Evolutionary conservation across 768 basidiomycete genomes (phyloP).

Genomic region (Suillus fuscotomentosus): DNA sequence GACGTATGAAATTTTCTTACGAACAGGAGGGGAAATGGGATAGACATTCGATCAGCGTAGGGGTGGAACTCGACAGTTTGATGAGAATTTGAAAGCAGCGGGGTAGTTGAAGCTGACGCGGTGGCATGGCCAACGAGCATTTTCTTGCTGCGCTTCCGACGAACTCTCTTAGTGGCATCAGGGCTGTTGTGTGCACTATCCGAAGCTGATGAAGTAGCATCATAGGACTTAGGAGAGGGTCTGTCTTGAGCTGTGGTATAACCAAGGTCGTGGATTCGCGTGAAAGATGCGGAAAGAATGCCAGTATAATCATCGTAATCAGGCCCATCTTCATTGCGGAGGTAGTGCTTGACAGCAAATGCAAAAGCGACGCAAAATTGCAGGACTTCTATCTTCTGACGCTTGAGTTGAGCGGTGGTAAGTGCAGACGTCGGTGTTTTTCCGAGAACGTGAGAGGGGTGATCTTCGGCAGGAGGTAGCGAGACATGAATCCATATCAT

Average conservation of each 20-base stretch:
- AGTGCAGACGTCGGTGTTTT: slow-evolving; percentile 48
- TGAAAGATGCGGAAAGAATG: slow-evolving; percentile 63
- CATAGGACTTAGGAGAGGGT: slow-evolving; percentile 37
- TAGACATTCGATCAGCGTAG: slow-evolving; percentile 54
- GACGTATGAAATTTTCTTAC: slow-evolving; percentile 18
- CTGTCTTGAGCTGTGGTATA: slow-evolving; percentile 35
- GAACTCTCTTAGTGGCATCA: slow-evolving; percentile 67
- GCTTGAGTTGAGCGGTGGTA: slow-evolving; percentile 52
- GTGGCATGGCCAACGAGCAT: slow-evolving; percentile 23
- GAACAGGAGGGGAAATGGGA: slow-evolving; percentile 83
- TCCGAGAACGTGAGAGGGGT: slow-evolving; percentile 43
- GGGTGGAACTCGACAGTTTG: slow-evolving; percentile 60
- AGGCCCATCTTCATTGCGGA: slow-evolving; percentile 80
- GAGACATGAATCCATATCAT: slow-evolving; percentile 78
- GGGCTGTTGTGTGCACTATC: slow-evolving; percentile 25
- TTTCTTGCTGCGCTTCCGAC: slow-evolving; percentile 70
- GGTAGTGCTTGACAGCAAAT: slow-evolving; percentile 74
- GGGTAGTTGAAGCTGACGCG: slow-evolving; percentile 45
- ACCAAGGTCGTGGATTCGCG: slow-evolving; percentile 43
- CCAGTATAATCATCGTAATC: slow-evolving; percentile 65
- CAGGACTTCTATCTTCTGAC: slow-evolving; percentile 68
- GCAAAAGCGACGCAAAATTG: slow-evolving; percentile 70
- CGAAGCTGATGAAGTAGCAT: slow-evolving; percentile 35
- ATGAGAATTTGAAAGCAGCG: slow-evolving; percentile 57
- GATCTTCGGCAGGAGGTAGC: slow-evolving; percentile 56